Evolutionary conservation across 2,329 filamentous ascomycete species (phyloP).

Genomic region (Cladosporium sp.): DNA sequence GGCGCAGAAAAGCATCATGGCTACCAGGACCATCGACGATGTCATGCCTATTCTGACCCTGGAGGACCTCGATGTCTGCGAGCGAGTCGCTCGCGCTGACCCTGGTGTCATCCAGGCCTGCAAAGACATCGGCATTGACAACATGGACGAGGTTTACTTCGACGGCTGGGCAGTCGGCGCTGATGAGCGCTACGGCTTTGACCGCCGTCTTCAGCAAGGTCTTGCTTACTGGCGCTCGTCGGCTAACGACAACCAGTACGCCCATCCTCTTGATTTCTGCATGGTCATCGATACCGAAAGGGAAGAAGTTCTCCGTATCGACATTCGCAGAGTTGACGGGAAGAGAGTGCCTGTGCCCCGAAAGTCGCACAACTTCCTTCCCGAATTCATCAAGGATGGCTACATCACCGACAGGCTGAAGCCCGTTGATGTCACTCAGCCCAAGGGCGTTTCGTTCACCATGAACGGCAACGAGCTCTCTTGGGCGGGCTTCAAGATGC

Average conservation of each 20-base stretch:
- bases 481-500: conserved; percentile 55
- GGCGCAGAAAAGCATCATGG: neutral
- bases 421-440: conserved; percentile 66
- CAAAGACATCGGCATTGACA: conserved; percentile 33
- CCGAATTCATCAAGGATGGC: conserved; percentile 40
- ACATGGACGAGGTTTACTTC: conserved; percentile 34
- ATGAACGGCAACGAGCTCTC: conserved; percentile 42
- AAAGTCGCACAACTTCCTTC: conserved; percentile 35
- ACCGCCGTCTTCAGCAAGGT: conserved; percentile 32
- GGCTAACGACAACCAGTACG: conserved; percentile 31
- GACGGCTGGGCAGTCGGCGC: conserved; percentile 37
- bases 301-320: conserved; percentile 29
- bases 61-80: conserved; percentile 34
- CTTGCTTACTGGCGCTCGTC: conserved; percentile 32
- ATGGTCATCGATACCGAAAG: conserved; percentile 29
- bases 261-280: conserved; percentile 30
- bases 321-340: conserved; percentile 31
- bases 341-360: conserved; percentile 21
- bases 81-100: conserved; percentile 31
- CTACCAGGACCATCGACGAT: conserved; percentile 29
- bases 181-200: conserved; percentile 34
- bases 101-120: conserved; percentile 32
- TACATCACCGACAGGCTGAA: conserved; percentile 50
- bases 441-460: conserved; percentile 60
- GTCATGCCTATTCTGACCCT: conserved; percentile 44